These are phyloP conservation scores for Gloeostereum incarnatum DNA, from an alignment of 768 basidiomycete genomes.

Conservation along the genomic window DNA sequence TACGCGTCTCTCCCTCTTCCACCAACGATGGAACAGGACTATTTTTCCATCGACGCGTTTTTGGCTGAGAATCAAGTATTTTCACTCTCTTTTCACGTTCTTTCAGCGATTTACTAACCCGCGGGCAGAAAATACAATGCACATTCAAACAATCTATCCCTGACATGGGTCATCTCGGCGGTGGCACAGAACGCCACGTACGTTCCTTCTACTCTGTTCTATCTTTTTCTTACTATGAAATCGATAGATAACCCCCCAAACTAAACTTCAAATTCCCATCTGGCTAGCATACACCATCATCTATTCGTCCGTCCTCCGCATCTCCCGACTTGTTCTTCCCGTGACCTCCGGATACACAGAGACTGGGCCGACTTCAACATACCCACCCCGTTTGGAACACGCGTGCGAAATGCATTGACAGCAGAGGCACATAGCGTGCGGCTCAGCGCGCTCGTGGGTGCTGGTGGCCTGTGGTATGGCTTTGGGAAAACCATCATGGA, in stretches of 20 bases:
- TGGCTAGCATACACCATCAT: conserved; percentile 89
- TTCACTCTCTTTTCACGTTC: background rate
- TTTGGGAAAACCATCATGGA: conserved; percentile 83
- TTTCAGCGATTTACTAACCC: background rate
- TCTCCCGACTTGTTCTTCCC: background rate
- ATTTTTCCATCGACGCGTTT: conserved; percentile 87
- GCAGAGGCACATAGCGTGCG: conserved; percentile 84
- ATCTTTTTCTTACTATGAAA: conserved; percentile 7
- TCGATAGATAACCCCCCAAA: conserved; percentile 61
- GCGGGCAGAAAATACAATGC: conserved; percentile 78
- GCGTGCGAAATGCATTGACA: conserved; percentile 80
- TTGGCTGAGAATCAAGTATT: conserved; percentile 83
- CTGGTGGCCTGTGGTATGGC: conserved; percentile 86
- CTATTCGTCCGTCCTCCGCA: conserved; percentile 45
- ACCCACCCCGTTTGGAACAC: conserved; percentile 64
- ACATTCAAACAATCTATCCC: conserved; percentile 82
- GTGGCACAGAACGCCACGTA: conserved; percentile 79
- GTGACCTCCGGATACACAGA: conserved; percentile 25
- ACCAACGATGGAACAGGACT: conserved; percentile 92
- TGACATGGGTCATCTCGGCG: conserved; percentile 84
- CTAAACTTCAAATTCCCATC: conserved; percentile 77
- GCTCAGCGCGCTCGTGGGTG: conserved; percentile 75
- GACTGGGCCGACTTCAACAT: conserved; percentile 88
- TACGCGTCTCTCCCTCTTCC: conserved; percentile 1
- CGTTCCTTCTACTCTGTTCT: conserved; percentile 16